phyloP scores from a whole-genome alignment of 805 yeast species.

The Suhomyces vadensis region DNA sequence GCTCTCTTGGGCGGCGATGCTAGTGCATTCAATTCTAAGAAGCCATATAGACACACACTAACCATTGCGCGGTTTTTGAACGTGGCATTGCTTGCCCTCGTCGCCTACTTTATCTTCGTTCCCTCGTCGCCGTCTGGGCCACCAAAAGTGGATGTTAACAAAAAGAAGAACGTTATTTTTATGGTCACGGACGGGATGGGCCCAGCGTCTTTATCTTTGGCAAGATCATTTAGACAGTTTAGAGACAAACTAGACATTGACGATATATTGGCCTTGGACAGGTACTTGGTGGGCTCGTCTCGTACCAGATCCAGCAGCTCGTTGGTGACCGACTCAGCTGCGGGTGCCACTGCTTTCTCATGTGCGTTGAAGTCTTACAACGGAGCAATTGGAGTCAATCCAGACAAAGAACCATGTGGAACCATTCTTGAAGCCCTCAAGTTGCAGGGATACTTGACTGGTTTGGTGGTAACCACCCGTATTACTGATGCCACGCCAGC shows the following conservation, averaged over 20 bases:
- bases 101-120: slow-evolving; percentile 6
- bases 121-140: slow-evolving; percentile 1
- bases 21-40: slow-evolving; percentile 12
- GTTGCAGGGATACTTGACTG: slow-evolving; percentile 76
- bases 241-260: slow-evolving; percentile 53
- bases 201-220: slow-evolving; percentile 78
- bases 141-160: slow-evolving; percentile 10
- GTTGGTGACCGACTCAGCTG: slow-evolving; percentile 90
- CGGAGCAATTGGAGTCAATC: slow-evolving; percentile 87
- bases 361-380: slow-evolving; percentile 83
- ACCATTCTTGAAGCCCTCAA: slow-evolving; percentile 88
- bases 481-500: slow-evolving; percentile 97
- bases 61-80: slow-evolving; percentile 6
- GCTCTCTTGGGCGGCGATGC: slow-evolving; percentile 15
- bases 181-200: slow-evolving; percentile 97
- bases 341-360: slow-evolving; percentile 94
- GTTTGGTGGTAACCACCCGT: slow-evolving; percentile 88
- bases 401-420: slow-evolving; percentile 74
- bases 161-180: slow-evolving; percentile 75
- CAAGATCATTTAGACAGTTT: slow-evolving; percentile 72
- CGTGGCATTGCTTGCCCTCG: slow-evolving; percentile 2
- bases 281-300: slow-evolving; percentile 75
- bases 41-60: slow-evolving; percentile 3
- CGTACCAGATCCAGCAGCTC: slow-evolving; percentile 80
- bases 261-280: slow-evolving; percentile 63